phyloP scores from a whole-genome alignment of 2,329 filamentous ascomycete species.

The Colletotrichum incanum region DNA sequence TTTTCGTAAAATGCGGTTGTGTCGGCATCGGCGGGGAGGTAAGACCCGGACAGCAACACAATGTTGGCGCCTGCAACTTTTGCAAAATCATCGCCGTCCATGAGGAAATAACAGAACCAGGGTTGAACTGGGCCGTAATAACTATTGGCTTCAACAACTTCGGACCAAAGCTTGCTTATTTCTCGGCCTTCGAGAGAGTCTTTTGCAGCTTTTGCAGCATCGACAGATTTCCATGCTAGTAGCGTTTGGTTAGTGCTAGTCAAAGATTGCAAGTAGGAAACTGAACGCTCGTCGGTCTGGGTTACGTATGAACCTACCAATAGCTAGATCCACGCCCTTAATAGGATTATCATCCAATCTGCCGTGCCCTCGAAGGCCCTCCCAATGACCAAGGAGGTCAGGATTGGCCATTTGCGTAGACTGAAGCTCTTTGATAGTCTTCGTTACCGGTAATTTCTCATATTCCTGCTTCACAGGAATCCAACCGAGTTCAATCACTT shows the following conservation, averaged over 20 bases:
- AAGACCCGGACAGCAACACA: not conserved
- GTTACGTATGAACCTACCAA: not conserved
- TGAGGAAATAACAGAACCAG: not conserved
- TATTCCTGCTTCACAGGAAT: constrained; percentile 15
- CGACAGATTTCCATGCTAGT: constrained; percentile 7
- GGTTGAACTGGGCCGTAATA: not conserved
- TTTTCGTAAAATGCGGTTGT: constrained; percentile 2
- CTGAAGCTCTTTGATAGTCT: not conserved
- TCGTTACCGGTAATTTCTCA: not conserved
- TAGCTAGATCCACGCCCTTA: too few species aligned
- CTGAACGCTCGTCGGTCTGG: not conserved
- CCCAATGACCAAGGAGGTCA: constrained; percentile 5
- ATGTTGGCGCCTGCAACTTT: not conserved
- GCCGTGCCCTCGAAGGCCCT: not conserved
- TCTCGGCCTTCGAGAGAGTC: not conserved
- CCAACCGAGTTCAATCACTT: constrained; percentile 23
- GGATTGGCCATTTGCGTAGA: not conserved
- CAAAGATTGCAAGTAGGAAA: not conserved
- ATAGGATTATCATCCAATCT: not conserved
- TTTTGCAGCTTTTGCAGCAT: constrained; percentile 4
- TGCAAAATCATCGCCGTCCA: not conserved
- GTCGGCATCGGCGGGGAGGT: not conserved
- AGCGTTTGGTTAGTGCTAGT: not conserved
- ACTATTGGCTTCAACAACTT: not conserved
- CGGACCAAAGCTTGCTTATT: constrained; percentile 7